Conservation (phyloP, 2,329 filamentous ascomycete species). For the Aspergillus chevalieri region DNA sequence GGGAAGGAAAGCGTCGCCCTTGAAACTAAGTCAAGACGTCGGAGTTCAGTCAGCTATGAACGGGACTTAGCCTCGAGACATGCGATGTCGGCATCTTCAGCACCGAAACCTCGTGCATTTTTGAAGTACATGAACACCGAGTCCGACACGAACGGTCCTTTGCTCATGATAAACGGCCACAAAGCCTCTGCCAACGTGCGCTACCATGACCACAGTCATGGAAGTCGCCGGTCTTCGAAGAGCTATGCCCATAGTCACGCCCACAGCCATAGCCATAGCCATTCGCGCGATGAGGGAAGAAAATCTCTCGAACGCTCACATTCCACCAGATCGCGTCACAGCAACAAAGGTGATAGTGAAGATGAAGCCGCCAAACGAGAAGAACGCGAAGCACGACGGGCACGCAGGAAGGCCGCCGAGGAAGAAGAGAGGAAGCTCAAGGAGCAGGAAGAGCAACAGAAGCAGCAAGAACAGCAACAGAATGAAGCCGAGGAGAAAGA, state of each 20-base stretch:
- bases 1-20: slow-evolving; percentile 8
- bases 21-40: slow-evolving; percentile 12
- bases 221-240: slow-evolving; percentile 24
- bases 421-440: slow-evolving; percentile 5
- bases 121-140: slow-evolving; percentile 31
- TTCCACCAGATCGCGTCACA: slow-evolving; percentile 6
- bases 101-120: slow-evolving; percentile 22
- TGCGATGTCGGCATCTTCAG: slow-evolving; percentile 11
- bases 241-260: slow-evolving; percentile 17
- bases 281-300: slow-evolving; percentile 18
- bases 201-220: slow-evolving; percentile 14
- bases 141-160: slow-evolving; percentile 32
- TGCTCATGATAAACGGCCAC: slow-evolving; percentile 32
- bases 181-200: slow-evolving; percentile 25
- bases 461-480: slow-evolving; percentile 11
- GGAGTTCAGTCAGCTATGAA: slow-evolving; percentile 19
- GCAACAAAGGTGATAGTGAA: slow-evolving; percentile 22
- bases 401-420: slow-evolving; percentile 13
- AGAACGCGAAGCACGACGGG: slow-evolving; percentile 8
- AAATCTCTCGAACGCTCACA: slow-evolving; percentile 11
- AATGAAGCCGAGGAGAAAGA: slow-evolving; percentile 8
- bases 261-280: slow-evolving; percentile 20
- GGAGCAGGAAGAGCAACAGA: slow-evolving; percentile 7
- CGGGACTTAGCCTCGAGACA: slow-evolving; percentile 22
- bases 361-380: too few relatives aligned